Conservation (phyloP, 306 rosid species). For the Fragaria vesca region DNA sequence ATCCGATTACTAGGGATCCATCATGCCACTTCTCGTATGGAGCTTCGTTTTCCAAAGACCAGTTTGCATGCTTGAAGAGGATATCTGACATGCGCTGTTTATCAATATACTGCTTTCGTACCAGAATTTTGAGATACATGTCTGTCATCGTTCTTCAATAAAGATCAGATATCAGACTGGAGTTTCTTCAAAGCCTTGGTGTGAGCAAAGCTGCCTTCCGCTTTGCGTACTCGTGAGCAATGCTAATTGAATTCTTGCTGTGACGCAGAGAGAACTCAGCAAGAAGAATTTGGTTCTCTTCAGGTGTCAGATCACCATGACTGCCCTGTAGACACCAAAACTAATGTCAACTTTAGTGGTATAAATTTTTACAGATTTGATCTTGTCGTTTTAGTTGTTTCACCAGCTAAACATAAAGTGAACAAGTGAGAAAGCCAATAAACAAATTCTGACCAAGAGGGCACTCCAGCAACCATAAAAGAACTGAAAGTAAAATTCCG, state of each 20-base stretch:
- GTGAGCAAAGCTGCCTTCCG: constrained; percentile 44
- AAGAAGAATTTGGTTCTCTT: constrained; percentile 72
- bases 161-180: neutral
- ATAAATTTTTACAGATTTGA: neutral
- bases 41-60: neutral
- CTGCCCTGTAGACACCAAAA: constrained; percentile 50
- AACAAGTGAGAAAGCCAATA: neutral
- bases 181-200: constrained; percentile 15
- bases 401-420: neutral
- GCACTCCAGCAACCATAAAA: neutral
- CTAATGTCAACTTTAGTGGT: neutral
- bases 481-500: neutral
- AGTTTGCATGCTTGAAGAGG: neutral
- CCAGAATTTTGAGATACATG: neutral
- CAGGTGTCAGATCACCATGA: constrained; percentile 73
- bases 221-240: constrained; percentile 63
- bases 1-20: neutral
- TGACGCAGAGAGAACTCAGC: constrained; percentile 86
- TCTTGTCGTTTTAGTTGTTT: neutral
- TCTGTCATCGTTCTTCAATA: neutral
- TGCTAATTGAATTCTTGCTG: constrained; percentile 56
- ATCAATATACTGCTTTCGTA: neutral
- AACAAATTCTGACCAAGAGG: neutral
- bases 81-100: neutral
- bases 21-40: neutral